Conservation (phyloP, 257 asterid genomes). For the Cynanchum wilfordii region DNA sequence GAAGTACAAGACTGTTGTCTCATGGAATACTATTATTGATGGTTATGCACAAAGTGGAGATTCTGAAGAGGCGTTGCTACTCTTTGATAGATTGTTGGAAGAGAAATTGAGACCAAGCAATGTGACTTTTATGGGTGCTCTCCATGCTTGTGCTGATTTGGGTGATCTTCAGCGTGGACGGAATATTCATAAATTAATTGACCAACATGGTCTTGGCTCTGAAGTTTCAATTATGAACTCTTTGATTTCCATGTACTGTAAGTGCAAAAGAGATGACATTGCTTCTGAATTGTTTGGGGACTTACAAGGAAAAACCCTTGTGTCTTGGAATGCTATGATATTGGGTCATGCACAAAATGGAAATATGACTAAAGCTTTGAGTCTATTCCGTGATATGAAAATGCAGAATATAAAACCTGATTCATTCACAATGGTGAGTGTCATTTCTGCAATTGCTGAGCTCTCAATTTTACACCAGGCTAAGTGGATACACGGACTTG, state of each 20-base stretch:
- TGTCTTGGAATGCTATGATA: slow-evolving; percentile 89
- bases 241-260: slow-evolving; percentile 86
- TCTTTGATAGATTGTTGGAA: slow-evolving; percentile 60
- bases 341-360: slow-evolving; percentile 83
- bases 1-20: slow-evolving; percentile 59
- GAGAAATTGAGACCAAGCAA: slow-evolving; percentile 59
- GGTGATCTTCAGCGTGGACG: slow-evolving; percentile 57
- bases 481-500: slow-evolving; percentile 84
- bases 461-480: slow-evolving; percentile 71
- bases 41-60: slow-evolving; percentile 77
- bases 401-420: slow-evolving; percentile 47
- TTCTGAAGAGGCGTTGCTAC: slow-evolving; percentile 57
- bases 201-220: slow-evolving; percentile 39
- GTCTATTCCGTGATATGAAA: slow-evolving; percentile 63
- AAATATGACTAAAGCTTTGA: slow-evolving; percentile 47
- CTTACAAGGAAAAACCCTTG: slow-evolving; percentile 51
- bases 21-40: slow-evolving; percentile 88
- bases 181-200: slow-evolving; percentile 47
- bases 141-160: slow-evolving; percentile 62
- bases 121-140: slow-evolving; percentile 81
- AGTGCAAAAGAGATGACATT: slow-evolving; percentile 61
- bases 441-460: slow-evolving; percentile 77
- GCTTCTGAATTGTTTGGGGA: slow-evolving; percentile 54
- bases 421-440: slow-evolving; percentile 84
- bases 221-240: slow-evolving; percentile 68